Conservation (phyloP, 2,329 filamentous ascomycete genomes). For the Aureobasidium sp. region DNA sequence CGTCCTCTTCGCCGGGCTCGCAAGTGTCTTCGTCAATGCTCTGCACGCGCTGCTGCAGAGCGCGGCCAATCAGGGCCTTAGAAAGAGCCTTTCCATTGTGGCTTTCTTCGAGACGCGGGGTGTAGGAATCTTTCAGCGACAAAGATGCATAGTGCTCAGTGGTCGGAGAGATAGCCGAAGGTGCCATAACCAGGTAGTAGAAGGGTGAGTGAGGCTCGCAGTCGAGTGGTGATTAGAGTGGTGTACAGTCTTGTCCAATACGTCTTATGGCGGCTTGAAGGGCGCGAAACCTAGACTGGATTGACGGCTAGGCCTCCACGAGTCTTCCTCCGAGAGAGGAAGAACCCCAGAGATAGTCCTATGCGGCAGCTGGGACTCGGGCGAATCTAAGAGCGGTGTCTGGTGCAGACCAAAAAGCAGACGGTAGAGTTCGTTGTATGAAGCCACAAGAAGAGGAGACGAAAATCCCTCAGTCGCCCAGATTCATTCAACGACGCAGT, state of each 20-base stretch:
- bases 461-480: slow-evolving; percentile 4
- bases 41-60: slow-evolving; percentile 78
- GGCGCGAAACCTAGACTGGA: slow-evolving; percentile 82
- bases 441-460: slow-evolving; percentile 28
- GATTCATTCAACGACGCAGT: slow-evolving; percentile 7
- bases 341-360: slow-evolving; percentile 96
- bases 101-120: slow-evolving; percentile 19
- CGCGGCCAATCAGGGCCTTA: slow-evolving; percentile 78
- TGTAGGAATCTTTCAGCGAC: slow-evolving; percentile 29
- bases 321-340: slow-evolving; percentile 99
- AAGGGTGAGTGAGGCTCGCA: slow-evolving; percentile 19
- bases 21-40: slow-evolving; percentile 81
- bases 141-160: slow-evolving; percentile 30
- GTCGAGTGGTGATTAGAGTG: slow-evolving; percentile 10
- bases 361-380: slow-evolving; percentile 95
- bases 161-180: slow-evolving; percentile 55
- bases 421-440: slow-evolving; percentile 33
- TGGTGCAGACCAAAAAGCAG: slow-evolving; percentile 38
- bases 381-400: slow-evolving; percentile 47
- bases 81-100: slow-evolving; percentile 48
- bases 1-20: slow-evolving; percentile 88
- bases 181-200: slow-evolving; percentile 60
- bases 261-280: slow-evolving; percentile 90
- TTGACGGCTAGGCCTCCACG: slow-evolving; percentile 89
- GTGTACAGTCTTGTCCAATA: slow-evolving; percentile 25